Conservation (phyloP, 805 yeast species). For the Teunomyces stri region DNA sequence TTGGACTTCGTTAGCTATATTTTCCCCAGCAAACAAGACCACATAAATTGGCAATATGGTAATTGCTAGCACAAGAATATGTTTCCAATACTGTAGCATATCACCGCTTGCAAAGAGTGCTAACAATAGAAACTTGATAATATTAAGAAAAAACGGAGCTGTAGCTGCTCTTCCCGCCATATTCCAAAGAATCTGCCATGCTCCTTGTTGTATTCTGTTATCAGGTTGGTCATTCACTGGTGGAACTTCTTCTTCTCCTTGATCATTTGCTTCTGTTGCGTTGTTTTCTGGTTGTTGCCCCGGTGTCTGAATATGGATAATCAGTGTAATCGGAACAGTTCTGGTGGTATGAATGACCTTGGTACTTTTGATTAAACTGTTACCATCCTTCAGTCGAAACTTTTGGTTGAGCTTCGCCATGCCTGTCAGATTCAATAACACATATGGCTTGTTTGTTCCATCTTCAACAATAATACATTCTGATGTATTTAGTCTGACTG, state of each 20-base stretch:
- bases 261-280: no score
- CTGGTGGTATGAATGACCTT: background rate
- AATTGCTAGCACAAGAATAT: background rate
- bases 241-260: background rate
- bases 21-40: background rate
- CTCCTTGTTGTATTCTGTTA: background rate
- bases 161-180: background rate
- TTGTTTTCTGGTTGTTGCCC: no score
- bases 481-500: constrained; percentile 30
- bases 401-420: constrained; percentile 21
- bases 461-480: constrained; percentile 43
- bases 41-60: background rate
- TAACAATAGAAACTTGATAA: background rate
- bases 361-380: constrained; percentile 10
- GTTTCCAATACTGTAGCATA: background rate
- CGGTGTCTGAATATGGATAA: no score
- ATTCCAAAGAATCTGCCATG: background rate
- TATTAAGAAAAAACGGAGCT: background rate
- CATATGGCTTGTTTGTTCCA: constrained; percentile 31
- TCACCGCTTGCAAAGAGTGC: background rate
- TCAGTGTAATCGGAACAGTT: background rate
- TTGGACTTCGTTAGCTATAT: background rate
- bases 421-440: constrained; percentile 38
- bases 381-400: constrained; percentile 12
- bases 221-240: background rate